phyloP scores from a whole-genome alignment of 306 rosid genomes.

The Datisca glomerata region DNA sequence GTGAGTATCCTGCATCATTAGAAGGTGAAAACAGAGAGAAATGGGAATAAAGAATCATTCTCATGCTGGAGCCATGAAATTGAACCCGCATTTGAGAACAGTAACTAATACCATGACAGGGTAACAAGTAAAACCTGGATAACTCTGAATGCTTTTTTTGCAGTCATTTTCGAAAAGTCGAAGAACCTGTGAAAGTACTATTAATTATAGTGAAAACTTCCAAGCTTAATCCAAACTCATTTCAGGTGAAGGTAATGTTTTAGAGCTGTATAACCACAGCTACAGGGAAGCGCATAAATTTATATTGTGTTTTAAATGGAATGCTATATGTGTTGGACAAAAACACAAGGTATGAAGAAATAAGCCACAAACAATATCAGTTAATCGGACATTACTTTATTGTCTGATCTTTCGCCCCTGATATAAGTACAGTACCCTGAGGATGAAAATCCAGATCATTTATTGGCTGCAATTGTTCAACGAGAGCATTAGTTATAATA shows the following conservation, averaged over 20 bases:
- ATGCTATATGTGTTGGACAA: too few relatives aligned
- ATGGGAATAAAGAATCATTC: constrained; percentile 3
- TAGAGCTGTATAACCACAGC: too few relatives aligned
- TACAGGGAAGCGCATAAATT: too few relatives aligned
- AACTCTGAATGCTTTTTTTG: constrained; percentile 85
- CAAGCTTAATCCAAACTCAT: not conserved
- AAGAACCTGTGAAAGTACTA: constrained; percentile 57
- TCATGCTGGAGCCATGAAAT: not conserved
- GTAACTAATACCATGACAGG: constrained; percentile 13
- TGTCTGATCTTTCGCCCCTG: constrained; percentile 87
- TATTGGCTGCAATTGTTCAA: constrained; percentile 56
- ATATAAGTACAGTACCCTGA: constrained; percentile 61
- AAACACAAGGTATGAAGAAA: too few relatives aligned
- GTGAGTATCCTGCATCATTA: constrained; percentile 65
- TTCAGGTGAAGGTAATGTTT: too few relatives aligned
- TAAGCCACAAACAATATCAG: constrained; percentile 2
- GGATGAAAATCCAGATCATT: constrained; percentile 97
- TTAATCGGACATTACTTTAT: constrained; percentile 38
- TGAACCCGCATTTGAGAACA: constrained; percentile 11
- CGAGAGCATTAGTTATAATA: constrained; percentile 10
- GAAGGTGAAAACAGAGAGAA: constrained; percentile 6
- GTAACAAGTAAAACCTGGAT: constrained; percentile 52
- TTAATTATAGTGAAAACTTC: too few relatives aligned
- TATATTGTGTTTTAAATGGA: too few relatives aligned
- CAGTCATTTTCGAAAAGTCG: constrained; percentile 70